A percentile compares a stretch with the other conserved stretches of the same genome.
phyloP scores from a whole-genome alignment of 2,329 filamentous ascomycete genomes.

The Colletotrichum higginsianum region DNA sequence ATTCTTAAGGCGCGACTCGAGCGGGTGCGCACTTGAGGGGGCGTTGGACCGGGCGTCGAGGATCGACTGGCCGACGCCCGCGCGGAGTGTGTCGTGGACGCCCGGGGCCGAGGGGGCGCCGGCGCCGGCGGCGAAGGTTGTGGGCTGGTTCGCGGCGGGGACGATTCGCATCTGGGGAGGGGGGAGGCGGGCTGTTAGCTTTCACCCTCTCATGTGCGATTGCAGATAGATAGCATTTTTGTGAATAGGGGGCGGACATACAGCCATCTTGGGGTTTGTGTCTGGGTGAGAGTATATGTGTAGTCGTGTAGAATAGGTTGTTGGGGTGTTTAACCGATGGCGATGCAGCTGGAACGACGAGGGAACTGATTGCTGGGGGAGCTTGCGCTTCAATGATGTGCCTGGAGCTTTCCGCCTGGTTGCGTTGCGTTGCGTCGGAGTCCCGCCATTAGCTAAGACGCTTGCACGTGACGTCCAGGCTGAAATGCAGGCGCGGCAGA shows the following conservation, averaged over 20 bases:
- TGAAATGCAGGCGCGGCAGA: constrained; percentile 38
- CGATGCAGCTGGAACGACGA: constrained; percentile 17
- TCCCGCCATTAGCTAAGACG: constrained; percentile 22
- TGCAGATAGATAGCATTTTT: constrained; percentile 26
- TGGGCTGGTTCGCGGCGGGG: constrained; percentile 77
- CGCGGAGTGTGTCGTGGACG: constrained; percentile 92
- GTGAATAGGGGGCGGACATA: constrained; percentile 51
- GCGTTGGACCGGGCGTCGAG: constrained; percentile 62
- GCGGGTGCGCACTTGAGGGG: constrained; percentile 77
- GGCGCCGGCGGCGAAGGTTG: constrained; percentile 75
- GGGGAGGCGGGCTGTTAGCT: neutral
- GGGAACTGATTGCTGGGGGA: constrained; percentile 29
- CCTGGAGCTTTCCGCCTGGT: constrained; percentile 40
- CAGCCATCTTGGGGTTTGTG: constrained; percentile 59
- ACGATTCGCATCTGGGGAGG: constrained; percentile 81
- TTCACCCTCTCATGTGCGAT: neutral
- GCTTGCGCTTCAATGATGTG: constrained; percentile 42
- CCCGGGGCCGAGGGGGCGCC: constrained; percentile 92
- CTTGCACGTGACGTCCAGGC: constrained; percentile 38
- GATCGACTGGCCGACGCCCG: constrained; percentile 79
- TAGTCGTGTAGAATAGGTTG: neutral
- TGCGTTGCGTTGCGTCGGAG: constrained; percentile 5
- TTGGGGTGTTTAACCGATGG: constrained; percentile 15
- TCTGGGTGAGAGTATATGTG: neutral
- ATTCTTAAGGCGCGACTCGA: constrained; percentile 88